phyloP scores from a whole-genome alignment of 495 filamentous ascomycete genomes.

The Penicillium coprophilum region DNA sequence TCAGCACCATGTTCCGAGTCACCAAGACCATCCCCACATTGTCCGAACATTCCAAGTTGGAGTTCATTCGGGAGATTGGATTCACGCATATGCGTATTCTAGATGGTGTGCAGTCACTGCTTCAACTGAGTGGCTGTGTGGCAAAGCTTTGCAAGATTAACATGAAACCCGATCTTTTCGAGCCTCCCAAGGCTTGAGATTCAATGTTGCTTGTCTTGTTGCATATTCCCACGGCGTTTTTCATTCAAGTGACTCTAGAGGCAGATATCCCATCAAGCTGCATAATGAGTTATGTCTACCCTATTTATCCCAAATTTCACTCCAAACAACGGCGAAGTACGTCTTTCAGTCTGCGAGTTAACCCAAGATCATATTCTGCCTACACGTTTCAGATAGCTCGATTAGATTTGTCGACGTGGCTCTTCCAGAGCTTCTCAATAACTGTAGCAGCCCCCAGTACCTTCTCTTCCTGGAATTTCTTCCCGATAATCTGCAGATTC shows the following conservation, averaged over 20 bases:
- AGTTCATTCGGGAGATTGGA: conserved; percentile 97
- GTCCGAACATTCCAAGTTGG: conserved; percentile 89
- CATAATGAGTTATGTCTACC: conserved; percentile 22
- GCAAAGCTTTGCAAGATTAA: conserved; percentile 89
- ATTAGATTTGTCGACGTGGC: neutral
- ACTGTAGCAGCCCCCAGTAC: conserved; percentile 44
- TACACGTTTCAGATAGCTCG: neutral
- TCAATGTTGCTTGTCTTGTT: conserved; percentile 11
- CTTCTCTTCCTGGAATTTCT: conserved; percentile 55
- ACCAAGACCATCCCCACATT: conserved; percentile 90
- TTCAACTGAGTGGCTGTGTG: conserved; percentile 90
- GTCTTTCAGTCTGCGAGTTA: neutral
- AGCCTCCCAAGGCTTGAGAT: conserved; percentile 45
- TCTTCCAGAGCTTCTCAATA: conserved; percentile 41
- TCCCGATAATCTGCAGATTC: conserved; percentile 53
- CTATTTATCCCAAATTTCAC: neutral
- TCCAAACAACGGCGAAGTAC: neutral
- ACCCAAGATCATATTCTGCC: neutral
- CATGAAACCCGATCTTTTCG: conserved; percentile 89
- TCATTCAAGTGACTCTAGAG: conserved; percentile 13
- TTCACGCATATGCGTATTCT: conserved; percentile 99
- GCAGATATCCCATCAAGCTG: conserved; percentile 15
- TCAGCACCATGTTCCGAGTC: conserved; percentile 98
- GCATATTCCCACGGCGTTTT: conserved; percentile 33
- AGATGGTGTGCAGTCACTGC: conserved; percentile 90